phyloP scores from a whole-genome alignment of 345 rosid genomes.

The Citrus medica region DNA sequence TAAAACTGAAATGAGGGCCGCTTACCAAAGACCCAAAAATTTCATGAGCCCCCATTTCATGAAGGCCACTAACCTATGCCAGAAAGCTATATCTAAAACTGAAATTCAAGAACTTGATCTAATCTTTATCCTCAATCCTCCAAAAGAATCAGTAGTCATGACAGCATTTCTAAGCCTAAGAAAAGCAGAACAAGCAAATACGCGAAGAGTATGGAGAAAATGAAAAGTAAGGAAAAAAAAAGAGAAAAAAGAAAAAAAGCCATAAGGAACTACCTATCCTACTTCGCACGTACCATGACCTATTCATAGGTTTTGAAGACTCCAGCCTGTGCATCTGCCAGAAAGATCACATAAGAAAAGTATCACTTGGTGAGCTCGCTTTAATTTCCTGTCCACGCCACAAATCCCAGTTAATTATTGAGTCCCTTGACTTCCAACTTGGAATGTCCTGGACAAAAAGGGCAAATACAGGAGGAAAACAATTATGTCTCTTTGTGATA shows the following conservation, averaged over 20 bases:
- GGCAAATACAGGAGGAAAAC: conserved; percentile 23
- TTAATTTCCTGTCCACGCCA: conserved; percentile 16
- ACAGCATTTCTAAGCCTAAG: neutral
- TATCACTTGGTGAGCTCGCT: conserved; percentile 10
- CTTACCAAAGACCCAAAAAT: neutral
- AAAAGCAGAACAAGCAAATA: neutral
- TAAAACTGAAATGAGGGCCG: neutral
- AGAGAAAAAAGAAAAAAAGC: no score
- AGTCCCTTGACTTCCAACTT: conserved; percentile 1
- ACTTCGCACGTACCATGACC: conserved; percentile 11
- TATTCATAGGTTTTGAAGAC: conserved; percentile 10
- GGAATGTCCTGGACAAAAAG: conserved; percentile 16
- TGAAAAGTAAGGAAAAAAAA: neutral
- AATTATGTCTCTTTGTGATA: conserved; percentile 15
- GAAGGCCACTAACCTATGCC: neutral
- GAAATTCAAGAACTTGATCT: neutral
- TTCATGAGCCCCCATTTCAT: neutral
- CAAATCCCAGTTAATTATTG: neutral
- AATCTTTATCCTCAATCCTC: neutral
- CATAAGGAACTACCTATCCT: neutral
- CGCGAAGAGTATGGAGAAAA: neutral
- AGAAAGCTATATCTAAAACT: neutral
- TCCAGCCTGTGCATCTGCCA: conserved; percentile 14
- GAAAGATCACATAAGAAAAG: conserved; percentile 12
- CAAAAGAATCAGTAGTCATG: neutral